Evolutionary conservation across 768 basidiomycete species (phyloP), one percentile per base, ranked within the genome.

Genomic region (Xerocomellus dryophilus): DNA sequence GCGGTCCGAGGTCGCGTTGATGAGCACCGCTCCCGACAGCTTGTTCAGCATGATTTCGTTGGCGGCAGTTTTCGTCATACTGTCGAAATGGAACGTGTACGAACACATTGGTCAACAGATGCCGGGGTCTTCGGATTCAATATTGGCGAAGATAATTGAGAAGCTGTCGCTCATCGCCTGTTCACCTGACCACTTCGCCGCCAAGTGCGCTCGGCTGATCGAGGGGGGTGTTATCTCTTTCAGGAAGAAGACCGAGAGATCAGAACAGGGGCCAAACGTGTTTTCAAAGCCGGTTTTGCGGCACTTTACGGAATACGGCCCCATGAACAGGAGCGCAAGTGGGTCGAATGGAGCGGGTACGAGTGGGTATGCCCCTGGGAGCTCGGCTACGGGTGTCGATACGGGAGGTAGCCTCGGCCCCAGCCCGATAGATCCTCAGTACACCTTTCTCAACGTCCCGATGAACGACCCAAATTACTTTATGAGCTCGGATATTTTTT

Each of bases 151-250:
- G 59, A 66, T 65, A 0, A 65, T 75, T n/a, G 71, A 73, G 45
- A 70, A 67, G 29, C 47, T 78, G 35, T 63, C 61, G 7, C 57
- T 65, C 23, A 57, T 74, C 14, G 71, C 76, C 11, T 68, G 67
- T 46, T 63, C 75, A 4, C 69, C 69, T 1, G 76, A 78, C 44
- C 76, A 78, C 54, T 60, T 67, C 2, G 63, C 77, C 3, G 73
- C 73, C 39, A 76, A 70, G 43, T 76, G 75, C 41, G 73, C 76
- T n/a, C 73, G 75, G 46, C 50, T 78, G 4, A 74, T 78, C 14
- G 66, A 69, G 18, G 63, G 71, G 31, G 65, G 70, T 0, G 61
- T 69, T 43, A 50, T 65, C 18, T 61, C 70, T 35, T 73, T 72
- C 40, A 64, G 59, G 53, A 63, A 53, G 57, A 68, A 67, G 54